Evolutionary conservation across 441 rosid species (phyloP), one percentile per base, ranked within the genome.

Genomic region (Flueggea neowawraea): DNA sequence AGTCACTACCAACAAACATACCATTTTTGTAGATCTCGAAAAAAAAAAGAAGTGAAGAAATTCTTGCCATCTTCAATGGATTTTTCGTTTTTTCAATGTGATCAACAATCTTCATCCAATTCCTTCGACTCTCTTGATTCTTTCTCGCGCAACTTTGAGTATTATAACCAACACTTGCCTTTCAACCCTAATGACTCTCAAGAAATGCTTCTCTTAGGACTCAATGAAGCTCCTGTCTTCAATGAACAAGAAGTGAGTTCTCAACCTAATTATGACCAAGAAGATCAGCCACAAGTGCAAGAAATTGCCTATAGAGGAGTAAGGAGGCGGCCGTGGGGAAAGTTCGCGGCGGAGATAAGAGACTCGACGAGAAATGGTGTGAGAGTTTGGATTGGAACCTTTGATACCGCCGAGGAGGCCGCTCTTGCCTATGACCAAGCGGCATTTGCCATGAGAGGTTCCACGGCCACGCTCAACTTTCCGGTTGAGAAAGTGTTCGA

Each of bases 381-480:
- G 16, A 69, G 97, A 59, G 97, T 93, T 0, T 93, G 98, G 98
- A 59, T 93, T 2, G 98, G 98, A 44, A 93, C 98, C 16, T 93
- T 90, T 55, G 96, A 90, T 31, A 90, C 80, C 47, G 96, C 97
- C 0, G 97, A 93, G 68, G 97, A 75, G 4, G 98, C 98, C 0
- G 98, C 97, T 66, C 61, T 90, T 52, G 98, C 98, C 0, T 93
- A 93, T 16, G 98, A 93, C 41, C 96, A 88, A 78, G 98, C 98
- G 0, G 98, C 98, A 58, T 85, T 75, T 12, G 67, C 95, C 15
- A 87, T 83, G 88, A 76, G 98, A 67, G 98, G 98, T 12, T 69
- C 84, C 0, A 72, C 80, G 31, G 98, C 98, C 2, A 67, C 84
- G 15, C 83, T 93, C 0, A 93, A 93, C 55, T 93, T 93, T 71